phyloP scores from a whole-genome alignment of 495 filamentous ascomycete genomes.

The Penicillium coffeae region DNA sequence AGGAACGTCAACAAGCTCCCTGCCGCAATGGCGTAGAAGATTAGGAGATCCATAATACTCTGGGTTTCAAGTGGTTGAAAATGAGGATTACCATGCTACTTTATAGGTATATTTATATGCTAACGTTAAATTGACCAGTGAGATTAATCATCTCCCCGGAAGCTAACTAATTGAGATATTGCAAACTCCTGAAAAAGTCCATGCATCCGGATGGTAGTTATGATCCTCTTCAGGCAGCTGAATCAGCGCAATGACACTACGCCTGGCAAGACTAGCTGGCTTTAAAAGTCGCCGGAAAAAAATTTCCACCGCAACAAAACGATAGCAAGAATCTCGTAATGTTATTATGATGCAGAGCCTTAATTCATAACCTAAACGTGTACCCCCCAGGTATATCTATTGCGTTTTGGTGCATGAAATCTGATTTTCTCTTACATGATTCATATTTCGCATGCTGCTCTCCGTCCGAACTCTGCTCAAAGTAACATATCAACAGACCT shows the following conservation, averaged over 20 bases:
- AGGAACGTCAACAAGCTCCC: conserved; percentile 5
- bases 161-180: background rate
- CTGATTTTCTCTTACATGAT: background rate
- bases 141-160: background rate
- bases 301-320: background rate
- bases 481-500: too few relatives aligned
- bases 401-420: background rate
- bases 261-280: background rate
- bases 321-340: background rate
- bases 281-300: background rate
- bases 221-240: background rate
- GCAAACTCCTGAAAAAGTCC: background rate
- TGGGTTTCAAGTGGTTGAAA: background rate
- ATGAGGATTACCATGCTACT: background rate
- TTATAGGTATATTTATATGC: background rate
- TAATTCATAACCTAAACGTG: background rate
- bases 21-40: conserved; percentile 10
- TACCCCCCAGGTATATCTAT: background rate
- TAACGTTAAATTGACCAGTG: background rate
- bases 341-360: background rate
- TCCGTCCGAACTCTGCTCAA: too few relatives aligned
- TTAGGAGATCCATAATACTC: conserved; percentile 5
- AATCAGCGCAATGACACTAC: background rate
- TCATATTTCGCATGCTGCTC: too few relatives aligned
- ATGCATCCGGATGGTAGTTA: background rate